Evolutionary conservation across 192 early-diverging fungal genomes (phyloP).

Genomic region (Rhizophagus sp.): DNA sequence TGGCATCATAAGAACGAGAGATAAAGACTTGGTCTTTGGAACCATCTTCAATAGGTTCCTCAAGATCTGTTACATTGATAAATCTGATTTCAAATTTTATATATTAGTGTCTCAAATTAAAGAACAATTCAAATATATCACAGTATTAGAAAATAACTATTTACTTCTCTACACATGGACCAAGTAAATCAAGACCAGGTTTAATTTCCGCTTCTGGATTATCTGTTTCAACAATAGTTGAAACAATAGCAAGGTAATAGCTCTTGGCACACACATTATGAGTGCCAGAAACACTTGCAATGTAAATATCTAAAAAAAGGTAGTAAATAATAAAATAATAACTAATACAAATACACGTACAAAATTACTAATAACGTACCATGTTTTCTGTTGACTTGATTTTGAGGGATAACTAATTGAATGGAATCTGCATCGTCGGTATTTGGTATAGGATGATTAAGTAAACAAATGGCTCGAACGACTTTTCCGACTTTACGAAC

Average conservation of each 20-base stretch:
- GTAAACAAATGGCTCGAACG: conserved; percentile 94
- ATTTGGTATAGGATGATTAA: conserved; percentile 90
- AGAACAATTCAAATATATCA: background rate
- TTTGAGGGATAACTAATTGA: conserved; percentile 98
- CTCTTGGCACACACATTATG: conserved; percentile 93
- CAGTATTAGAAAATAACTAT: conserved; percentile 2
- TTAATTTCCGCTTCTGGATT: conserved; percentile 91
- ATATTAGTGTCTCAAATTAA: background rate
- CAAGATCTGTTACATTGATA: conserved; percentile 80
- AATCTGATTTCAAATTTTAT: conserved; percentile 52
- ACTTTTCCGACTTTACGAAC: conserved; percentile 85
- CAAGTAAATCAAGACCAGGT: conserved; percentile 85
- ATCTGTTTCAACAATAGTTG: conserved; percentile 91
- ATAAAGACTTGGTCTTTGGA: conserved; percentile 83
- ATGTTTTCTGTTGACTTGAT: conserved; percentile 90
- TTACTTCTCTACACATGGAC: conserved; percentile 85
- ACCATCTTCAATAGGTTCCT: conserved; percentile 87
- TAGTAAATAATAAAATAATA: background rate
- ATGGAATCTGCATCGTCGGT: conserved; percentile 83
- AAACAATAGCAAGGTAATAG: conserved; percentile 93
- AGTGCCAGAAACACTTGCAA: conserved; percentile 83
- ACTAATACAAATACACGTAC: background rate
- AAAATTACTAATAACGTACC: background rate
- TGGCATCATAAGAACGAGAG: conserved; percentile 96
- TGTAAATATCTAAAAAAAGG: conserved; percentile 78